Evolutionary conservation across 768 basidiomycete genomes (phyloP), one percentile per base, ranked within the genome.

Genomic region (Suillus fuscotomentosus): DNA sequence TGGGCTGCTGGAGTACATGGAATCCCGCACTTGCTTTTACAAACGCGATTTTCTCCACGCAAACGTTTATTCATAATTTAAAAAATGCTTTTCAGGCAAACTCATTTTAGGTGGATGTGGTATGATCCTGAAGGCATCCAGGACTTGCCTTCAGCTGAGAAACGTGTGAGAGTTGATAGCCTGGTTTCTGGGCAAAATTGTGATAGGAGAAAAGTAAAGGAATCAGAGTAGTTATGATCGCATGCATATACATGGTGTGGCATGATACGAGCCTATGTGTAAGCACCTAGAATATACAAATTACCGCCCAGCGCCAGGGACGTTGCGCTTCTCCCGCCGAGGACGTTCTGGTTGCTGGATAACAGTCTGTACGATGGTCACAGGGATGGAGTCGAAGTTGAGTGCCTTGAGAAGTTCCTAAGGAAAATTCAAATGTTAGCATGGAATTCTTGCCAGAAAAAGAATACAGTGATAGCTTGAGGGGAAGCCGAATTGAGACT

Each of bases 321-420:
- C 93, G 70, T 78, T 87, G 74, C 91, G 84, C 74, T 90, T 84
- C 77, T 92, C 90, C 69, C 91, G 84, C 67, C 91, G 84, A 34
- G 84, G 86, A 67, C 92, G 89, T 74, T 93, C 91, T 0, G 88
- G 86, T 47, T 79, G 82, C 27, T 85, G 86, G 61, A 88, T 78
- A 50, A 90, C 83, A 65, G 89, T 89, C 43, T 74, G 78, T 63
- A 88, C 84, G 68, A 95, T 86, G 66, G 70, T 89, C 77, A 94
- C 91, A 60, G 84, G 76, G 79, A 99, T 89, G 24, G 57, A 59
- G 78, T 97, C 97, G 79, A 99, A 95, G 87, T 97, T 97, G 77
- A 99, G 88, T 41, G 90, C 81, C 67, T 87, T 85, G 72, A 99
- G 91, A 74, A 99, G 90, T 62, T 88, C 92, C 95, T 95, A 63